phyloP scores from a whole-genome alignment of 352 stramenopile species.

The Globisporangium orthogonon region DNA sequence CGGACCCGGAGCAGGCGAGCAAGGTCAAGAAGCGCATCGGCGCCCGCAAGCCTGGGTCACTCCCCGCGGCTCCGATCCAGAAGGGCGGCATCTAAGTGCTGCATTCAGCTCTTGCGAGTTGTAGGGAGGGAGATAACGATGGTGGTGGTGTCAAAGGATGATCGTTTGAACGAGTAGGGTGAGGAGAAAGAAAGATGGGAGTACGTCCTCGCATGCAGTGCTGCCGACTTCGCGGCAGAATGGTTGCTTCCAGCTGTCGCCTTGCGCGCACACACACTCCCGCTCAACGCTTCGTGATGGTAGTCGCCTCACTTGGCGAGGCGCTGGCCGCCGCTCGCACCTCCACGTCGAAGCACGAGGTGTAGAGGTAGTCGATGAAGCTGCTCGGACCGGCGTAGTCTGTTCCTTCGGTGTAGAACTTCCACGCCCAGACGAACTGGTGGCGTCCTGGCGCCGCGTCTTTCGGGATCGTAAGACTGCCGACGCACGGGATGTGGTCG shows the following conservation, averaged over 20 bases:
- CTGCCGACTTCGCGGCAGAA: too few species aligned
- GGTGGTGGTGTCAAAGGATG: too few species aligned
- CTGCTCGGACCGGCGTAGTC: conserved; percentile 1
- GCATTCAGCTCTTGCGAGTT: too few species aligned
- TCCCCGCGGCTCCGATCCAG: conserved; percentile 58
- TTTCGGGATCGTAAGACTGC: conserved; percentile 21
- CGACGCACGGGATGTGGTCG: conserved; percentile 25
- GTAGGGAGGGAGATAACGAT: too few species aligned
- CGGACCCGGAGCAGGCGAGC: conserved; percentile 66
- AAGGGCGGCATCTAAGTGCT: conserved; percentile 49
- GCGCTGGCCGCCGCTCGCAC: neutral
- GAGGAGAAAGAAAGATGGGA: too few species aligned
- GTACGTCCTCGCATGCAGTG: too few species aligned
- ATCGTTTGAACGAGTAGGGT: too few species aligned
- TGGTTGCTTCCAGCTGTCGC: too few species aligned
- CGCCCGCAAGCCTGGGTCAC: conserved; percentile 48
- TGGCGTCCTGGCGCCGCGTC: conserved; percentile 15
- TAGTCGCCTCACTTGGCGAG: too few species aligned
- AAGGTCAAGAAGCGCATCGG: conserved; percentile 78
- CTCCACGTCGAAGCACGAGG: conserved; percentile 13
- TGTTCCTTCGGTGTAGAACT: conserved; percentile 11
- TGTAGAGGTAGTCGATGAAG: conserved; percentile 11
- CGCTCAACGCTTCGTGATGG: too few species aligned
- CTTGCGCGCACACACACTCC: too few species aligned
- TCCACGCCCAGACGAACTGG: conserved; percentile 37